A percentile compares a stretch with the other conserved stretches of the same genome.
Evolutionary conservation across 805 yeast species (phyloP).

Genomic region (Kuraishia borneana): DNA sequence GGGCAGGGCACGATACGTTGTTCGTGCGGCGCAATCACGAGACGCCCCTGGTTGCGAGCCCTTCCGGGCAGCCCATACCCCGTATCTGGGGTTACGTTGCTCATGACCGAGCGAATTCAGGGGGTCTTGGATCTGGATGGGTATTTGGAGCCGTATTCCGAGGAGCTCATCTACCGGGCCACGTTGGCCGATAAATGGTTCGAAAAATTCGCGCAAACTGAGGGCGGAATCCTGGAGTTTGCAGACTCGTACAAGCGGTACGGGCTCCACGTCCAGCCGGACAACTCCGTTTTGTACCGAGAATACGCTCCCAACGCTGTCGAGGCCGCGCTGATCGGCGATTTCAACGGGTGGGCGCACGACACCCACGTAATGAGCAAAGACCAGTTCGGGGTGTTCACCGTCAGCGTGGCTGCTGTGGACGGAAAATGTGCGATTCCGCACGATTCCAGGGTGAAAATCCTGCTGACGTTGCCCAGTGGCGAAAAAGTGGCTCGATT

Average conservation of each 20-base stretch:
- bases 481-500: constrained; percentile 70
- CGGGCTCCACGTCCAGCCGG: constrained; percentile 58
- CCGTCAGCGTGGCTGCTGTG: constrained; percentile 42
- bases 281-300: constrained; percentile 47
- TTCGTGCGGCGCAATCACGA: too few species aligned
- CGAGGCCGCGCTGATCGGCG: constrained; percentile 76
- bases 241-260: constrained; percentile 66
- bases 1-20: too few species aligned
- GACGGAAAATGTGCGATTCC: constrained; percentile 53
- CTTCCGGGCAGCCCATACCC: too few species aligned
- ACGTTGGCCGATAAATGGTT: constrained; percentile 56
- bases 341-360: constrained; percentile 78
- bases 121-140: constrained; percentile 73
- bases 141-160: constrained; percentile 70
- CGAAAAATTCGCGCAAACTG: constrained; percentile 37
- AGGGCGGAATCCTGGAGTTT: constrained; percentile 58
- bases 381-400: constrained; percentile 67
- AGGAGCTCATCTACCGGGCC: constrained; percentile 60
- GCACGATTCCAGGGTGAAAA: constrained; percentile 72
- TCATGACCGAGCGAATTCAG: constrained; percentile 26
- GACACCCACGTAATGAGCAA: constrained; percentile 40
- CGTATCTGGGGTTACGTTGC: too few species aligned
- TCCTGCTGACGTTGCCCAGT: constrained; percentile 49
- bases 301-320: constrained; percentile 91
- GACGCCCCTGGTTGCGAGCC: too few species aligned